These are phyloP conservation scores for Tylopilus cervinicoccineus DNA, from an alignment of 768 basidiomycete genomes.

Conservation along the genomic window DNA sequence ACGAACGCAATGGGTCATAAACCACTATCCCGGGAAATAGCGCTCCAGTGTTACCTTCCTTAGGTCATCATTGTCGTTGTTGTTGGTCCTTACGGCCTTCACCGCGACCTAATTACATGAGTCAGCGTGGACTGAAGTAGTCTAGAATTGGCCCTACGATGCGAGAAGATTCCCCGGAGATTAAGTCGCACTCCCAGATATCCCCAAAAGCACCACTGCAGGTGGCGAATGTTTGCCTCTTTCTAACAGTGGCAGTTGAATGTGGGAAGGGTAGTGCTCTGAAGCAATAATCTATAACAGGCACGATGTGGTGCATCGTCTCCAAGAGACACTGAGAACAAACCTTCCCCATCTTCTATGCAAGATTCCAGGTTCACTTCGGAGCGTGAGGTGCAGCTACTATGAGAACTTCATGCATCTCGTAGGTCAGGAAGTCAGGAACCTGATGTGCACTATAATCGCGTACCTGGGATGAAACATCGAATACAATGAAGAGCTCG, in stretches of 20 bases:
- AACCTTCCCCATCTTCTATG: conserved; percentile 9
- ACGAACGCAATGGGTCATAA: neutral
- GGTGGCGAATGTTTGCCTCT: conserved; percentile 1
- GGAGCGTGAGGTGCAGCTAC: conserved; percentile 13
- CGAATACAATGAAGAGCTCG: conserved; percentile 1
- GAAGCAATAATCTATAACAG: conserved; percentile 6
- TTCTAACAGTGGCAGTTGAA: conserved; percentile 2
- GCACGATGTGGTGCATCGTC: neutral
- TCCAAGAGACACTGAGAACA: neutral
- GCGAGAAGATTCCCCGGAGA: neutral
- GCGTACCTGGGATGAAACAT: conserved; percentile 8
- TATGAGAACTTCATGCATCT: conserved; percentile 5
- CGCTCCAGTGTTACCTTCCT: conserved; percentile 10
- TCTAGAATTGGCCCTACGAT: conserved; percentile 1
- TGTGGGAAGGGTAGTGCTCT: conserved; percentile 6
- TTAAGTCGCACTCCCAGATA: conserved; percentile 23
- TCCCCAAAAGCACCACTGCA: conserved; percentile 18
- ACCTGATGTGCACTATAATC: neutral
- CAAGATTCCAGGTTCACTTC: conserved; percentile 2
- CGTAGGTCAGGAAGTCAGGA: conserved; percentile 1
- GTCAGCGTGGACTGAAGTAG: neutral
- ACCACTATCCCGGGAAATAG: neutral
- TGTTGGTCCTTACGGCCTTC: conserved; percentile 10
- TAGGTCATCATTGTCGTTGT: neutral
- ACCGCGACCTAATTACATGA: conserved; percentile 16